These are phyloP conservation scores for Vitis hybrid DNA, from an alignment of 177 flowering plant genomes.

Conservation along the genomic window DNA sequence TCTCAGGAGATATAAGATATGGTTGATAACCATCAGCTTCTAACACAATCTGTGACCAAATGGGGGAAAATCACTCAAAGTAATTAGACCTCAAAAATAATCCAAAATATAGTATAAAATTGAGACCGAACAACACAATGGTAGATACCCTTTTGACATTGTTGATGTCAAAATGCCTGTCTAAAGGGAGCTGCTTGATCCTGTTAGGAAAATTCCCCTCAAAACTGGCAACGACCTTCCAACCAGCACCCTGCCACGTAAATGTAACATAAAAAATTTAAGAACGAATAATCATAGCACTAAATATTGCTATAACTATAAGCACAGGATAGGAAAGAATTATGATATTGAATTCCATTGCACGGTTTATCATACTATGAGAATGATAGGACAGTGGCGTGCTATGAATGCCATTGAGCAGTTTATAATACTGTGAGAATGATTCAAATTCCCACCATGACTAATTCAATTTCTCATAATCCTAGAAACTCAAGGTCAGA, in stretches of 20 bases:
- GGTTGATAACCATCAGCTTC: slow-evolving; percentile 99
- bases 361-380: too few relatives aligned
- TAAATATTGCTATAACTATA: background rate
- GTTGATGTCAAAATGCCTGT: slow-evolving; percentile 92
- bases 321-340: too few relatives aligned
- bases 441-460: too few relatives aligned
- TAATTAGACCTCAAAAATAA: background rate
- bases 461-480: too few relatives aligned
- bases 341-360: too few relatives aligned
- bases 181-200: slow-evolving; percentile 95
- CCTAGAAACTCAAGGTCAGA: too few relatives aligned
- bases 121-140: background rate
- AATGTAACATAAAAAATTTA: too few relatives aligned
- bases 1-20: slow-evolving; percentile 98
- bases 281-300: too few relatives aligned
- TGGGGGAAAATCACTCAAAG: background rate
- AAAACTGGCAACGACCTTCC: slow-evolving; percentile 98
- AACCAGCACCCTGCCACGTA: slow-evolving; percentile 78
- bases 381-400: too few relatives aligned
- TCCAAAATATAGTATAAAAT: slow-evolving; percentile 1
- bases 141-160: slow-evolving; percentile 87
- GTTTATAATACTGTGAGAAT: too few relatives aligned
- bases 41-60: slow-evolving; percentile 68
- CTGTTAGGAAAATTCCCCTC: slow-evolving; percentile 98
- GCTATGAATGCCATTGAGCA: too few relatives aligned